Evolutionary conservation across 768 basidiomycete species (phyloP), one percentile per base, ranked within the genome.

Genomic region (Suillus clintonianus): DNA sequence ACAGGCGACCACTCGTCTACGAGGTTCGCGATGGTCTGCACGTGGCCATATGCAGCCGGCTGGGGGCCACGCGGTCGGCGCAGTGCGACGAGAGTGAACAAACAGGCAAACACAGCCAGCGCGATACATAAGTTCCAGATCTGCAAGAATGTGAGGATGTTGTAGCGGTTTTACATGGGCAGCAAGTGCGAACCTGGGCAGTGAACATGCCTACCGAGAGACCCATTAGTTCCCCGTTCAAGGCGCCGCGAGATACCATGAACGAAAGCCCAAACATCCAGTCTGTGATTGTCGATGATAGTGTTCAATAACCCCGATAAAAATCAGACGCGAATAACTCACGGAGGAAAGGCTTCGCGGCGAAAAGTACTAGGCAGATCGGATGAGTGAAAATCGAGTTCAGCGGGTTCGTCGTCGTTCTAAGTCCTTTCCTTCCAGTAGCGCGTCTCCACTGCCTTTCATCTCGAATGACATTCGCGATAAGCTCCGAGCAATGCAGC

Each of bases 201-300:
- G 74, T 68, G 67, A 64, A 72, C 73, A 75, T 76, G 65, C 54
- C 66, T 55, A 72, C 66, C 9, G 0, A 61, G 51, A 37, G 72
- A 67, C 8, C 59, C 0, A 53, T 64, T 41, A 74, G 51, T 22
- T 54, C 41, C 1, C 59, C 66, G 5, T 50, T 3, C 36, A 56
- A 48, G 34, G 71, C 71, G 2, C 55, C 64, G 37, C 67, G 65
- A 0, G 62, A 56, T 39, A 69, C 65, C 61, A 54, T 64, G 39
- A 76, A 67, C 5, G 72, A 69, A 34, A 75, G 70, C 8, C 74
- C 73, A 42, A 76, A 70, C 74, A 76, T 75, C 75, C 73, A 73
- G 54, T 75, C 74, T 75, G 50, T 9, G 22, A 37, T 37, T 0
- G 8, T 56, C 9, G 24, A n/a, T 27, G 11, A 37, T 10, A 48